Percentiles rank a stretch among this genome's conserved stretches.
Evolutionary conservation across 306 rosid species (phyloP).

Genomic region (Heteromeles arbutifolia): DNA sequence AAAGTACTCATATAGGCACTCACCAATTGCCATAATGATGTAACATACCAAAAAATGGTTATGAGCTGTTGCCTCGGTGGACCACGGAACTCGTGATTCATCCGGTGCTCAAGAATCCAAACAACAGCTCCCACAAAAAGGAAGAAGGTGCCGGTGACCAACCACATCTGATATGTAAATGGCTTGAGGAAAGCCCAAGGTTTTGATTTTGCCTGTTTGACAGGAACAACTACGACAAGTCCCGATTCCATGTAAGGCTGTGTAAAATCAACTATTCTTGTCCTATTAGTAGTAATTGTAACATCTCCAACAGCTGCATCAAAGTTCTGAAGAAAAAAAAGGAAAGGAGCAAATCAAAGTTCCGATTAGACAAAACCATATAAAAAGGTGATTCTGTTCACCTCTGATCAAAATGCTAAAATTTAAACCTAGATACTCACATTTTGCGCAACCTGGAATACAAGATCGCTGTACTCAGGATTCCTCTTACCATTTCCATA

Average conservation of each 20-base stretch:
- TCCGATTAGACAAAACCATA: slow-evolving; percentile 1
- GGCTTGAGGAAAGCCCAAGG: slow-evolving; percentile 86
- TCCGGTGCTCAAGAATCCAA: slow-evolving; percentile 93
- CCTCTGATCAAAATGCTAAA: slow-evolving; percentile 1
- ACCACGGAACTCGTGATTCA: slow-evolving; percentile 76
- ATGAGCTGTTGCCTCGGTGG: slow-evolving; percentile 69
- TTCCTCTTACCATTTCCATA: slow-evolving; percentile 60
- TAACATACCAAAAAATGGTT: slow-evolving; percentile 61
- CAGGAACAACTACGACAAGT: slow-evolving; percentile 64
- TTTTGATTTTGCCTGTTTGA: slow-evolving; percentile 51
- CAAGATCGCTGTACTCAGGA: slow-evolving; percentile 47
- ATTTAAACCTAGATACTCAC: slow-evolving; percentile 47
- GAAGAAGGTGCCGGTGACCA: slow-evolving; percentile 60
- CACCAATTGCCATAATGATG: background rate
- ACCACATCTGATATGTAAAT: slow-evolving; percentile 68
- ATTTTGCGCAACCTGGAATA: slow-evolving; percentile 48
- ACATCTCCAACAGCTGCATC: slow-evolving; percentile 88
- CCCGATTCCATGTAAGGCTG: slow-evolving; percentile 79
- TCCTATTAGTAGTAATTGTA: slow-evolving; percentile 71
- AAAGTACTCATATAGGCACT: background rate
- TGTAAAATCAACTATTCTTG: slow-evolving; percentile 77
- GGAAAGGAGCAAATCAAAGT: background rate
- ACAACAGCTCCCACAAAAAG: slow-evolving; percentile 73
- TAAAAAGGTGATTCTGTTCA: background rate
- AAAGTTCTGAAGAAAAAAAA: slow-evolving; percentile 34